Evolutionary conservation across 2,329 filamentous ascomycete species (phyloP), one percentile per base, ranked within the genome.

Genomic region (Fusarium penzigii): DNA sequence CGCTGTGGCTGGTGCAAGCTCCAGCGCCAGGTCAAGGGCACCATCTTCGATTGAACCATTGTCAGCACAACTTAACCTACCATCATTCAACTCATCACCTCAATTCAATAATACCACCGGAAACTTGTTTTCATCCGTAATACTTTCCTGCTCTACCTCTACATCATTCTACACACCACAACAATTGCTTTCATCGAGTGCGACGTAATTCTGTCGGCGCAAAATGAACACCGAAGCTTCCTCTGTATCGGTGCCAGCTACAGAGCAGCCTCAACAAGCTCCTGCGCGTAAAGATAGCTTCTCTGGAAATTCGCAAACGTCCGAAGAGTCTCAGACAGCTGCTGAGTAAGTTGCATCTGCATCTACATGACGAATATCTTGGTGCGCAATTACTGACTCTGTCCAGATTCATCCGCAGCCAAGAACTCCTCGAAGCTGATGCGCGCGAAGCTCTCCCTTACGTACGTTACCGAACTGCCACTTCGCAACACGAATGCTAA

Each of bases 401-500:
- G 47, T 7, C 6, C 50, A 93, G 89, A 29, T 97, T 95, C 69
- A 91, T 99, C 61, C 85, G 90, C 64, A 86, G 86, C 49, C 94
- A 99, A 70, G 86, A 97, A 67, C 86, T 88, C 61, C 86, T 99
- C 48, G 94, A 99, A 74, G 90, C 90, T 17, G 94, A 99, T 75
- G 94, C 94, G 43, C 91, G 92, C 63, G 93, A 99, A 78, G 90
- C 90, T 55, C 82, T 99, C 7, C 94, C 94, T 60, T 99, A 96
- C 70, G 91, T 95, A 76, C 65, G 84, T 65, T n/a, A 34, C 29
- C 20, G 17, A 29, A 17, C 10, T 38, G 12, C 44, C 25, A 42
- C n/a, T 43, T 13, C 17, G 29, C 52, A 39, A 44, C 56, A 32
- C 52, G 44, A 29, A 13, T 41, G n/a, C 65, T 70, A 7, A 69